Evolutionary conservation across 306 rosid species (phyloP).

Genomic region (Argentina anserina): DNA sequence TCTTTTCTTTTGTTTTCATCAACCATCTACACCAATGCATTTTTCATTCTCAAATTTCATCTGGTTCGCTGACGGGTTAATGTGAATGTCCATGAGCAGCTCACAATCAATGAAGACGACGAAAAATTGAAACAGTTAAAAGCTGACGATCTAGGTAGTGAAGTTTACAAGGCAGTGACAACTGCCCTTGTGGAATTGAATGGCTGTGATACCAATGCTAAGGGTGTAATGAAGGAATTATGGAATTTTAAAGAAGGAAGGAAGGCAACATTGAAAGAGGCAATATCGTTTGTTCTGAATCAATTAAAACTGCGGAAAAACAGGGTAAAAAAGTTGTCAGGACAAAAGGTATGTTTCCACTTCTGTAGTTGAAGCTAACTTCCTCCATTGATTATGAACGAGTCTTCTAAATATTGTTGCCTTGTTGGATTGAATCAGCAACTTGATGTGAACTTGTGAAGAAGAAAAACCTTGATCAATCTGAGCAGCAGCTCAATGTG

Average conservation of each 20-base stretch:
- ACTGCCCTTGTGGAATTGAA: slow-evolving; percentile 54
- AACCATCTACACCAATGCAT: neutral
- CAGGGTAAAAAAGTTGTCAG: slow-evolving; percentile 37
- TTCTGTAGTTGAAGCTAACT: neutral
- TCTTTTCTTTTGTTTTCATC: neutral
- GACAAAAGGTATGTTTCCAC: slow-evolving; percentile 38
- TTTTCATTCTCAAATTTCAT: neutral
- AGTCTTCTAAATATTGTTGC: neutral
- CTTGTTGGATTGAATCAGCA: slow-evolving; percentile 40
- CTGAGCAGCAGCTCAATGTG: slow-evolving; percentile 5
- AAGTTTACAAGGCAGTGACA: slow-evolving; percentile 38
- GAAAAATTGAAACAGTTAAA: slow-evolving; percentile 41
- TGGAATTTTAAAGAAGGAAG: slow-evolving; percentile 54
- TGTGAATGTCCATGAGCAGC: slow-evolving; percentile 27
- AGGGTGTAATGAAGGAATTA: slow-evolving; percentile 34
- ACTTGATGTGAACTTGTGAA: neutral
- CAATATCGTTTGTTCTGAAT: slow-evolving; percentile 24
- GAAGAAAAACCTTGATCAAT: slow-evolving; percentile 21
- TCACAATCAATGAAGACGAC: slow-evolving; percentile 43
- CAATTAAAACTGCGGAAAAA: slow-evolving; percentile 36
- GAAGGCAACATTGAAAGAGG: slow-evolving; percentile 54
- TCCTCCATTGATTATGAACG: neutral
- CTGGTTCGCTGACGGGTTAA: neutral
- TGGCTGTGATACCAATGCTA: slow-evolving; percentile 56
- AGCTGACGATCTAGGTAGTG: slow-evolving; percentile 37